Conservation (phyloP, 192 early-diverging fungal species). For the Backusella liffmaniae region DNA sequence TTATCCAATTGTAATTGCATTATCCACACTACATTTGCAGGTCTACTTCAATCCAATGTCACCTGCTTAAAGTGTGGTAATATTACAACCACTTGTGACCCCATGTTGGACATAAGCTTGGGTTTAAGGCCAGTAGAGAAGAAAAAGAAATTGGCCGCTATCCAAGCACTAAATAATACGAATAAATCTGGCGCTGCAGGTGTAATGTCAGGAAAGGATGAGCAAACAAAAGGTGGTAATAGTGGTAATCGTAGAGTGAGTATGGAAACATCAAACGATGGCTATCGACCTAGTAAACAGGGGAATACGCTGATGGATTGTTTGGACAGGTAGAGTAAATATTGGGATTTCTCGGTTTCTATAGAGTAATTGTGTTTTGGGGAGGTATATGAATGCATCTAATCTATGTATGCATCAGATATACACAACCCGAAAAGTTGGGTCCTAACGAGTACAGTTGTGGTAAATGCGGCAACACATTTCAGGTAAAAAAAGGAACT, state of each 20-base stretch:
- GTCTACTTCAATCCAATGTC: slow-evolving; percentile 87
- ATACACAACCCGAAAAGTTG: slow-evolving; percentile 81
- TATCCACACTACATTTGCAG: slow-evolving; percentile 89
- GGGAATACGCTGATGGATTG: slow-evolving; percentile 58
- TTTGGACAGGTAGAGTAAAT: slow-evolving; percentile 55
- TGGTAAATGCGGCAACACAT: slow-evolving; percentile 58
- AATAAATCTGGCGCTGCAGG: not conserved
- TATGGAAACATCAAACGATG: not conserved
- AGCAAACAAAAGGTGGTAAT: not conserved
- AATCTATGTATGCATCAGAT: slow-evolving; percentile 26
- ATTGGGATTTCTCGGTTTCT: not conserved
- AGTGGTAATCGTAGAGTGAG: not conserved
- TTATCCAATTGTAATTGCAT: slow-evolving; percentile 73
- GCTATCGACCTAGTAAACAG: slow-evolving; percentile 14
- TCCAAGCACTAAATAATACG: not conserved
- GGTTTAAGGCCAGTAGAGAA: slow-evolving; percentile 61
- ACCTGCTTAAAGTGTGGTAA: slow-evolving; percentile 80
- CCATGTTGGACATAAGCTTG: slow-evolving; percentile 88
- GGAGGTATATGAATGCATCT: not conserved
- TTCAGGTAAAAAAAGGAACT: slow-evolving; percentile 18
- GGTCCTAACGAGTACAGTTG: slow-evolving; percentile 66
- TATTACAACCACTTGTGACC: slow-evolving; percentile 79
- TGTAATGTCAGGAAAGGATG: not conserved
- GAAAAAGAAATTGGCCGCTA: slow-evolving; percentile 24
- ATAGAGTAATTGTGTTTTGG: not conserved